These are phyloP conservation scores for Kentomonas sorsogonicus DNA, from an alignment of 208 protist species.

Conservation along the genomic window DNA sequence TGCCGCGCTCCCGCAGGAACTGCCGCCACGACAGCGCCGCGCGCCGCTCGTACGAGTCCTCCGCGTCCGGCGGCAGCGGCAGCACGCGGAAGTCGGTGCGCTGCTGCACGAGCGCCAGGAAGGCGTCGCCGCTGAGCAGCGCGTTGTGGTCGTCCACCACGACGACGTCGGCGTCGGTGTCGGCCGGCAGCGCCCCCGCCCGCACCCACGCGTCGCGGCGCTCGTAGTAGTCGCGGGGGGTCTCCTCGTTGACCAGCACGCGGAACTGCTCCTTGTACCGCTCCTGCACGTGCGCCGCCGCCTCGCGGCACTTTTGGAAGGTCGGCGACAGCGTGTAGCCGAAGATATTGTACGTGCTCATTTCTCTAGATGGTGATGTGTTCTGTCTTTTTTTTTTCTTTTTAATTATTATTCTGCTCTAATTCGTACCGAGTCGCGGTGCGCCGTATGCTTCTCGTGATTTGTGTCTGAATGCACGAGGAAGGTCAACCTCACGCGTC, in stretches of 20 bases:
- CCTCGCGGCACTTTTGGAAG: constrained; percentile 78
- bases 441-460: too few relatives aligned
- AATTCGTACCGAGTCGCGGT: too few relatives aligned
- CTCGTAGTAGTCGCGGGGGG: constrained; percentile 57
- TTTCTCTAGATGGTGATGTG: neutral
- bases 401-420: constrained; percentile 10
- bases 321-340: constrained; percentile 42
- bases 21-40: constrained; percentile 41
- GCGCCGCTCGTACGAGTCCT: constrained; percentile 55
- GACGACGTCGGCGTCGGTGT: constrained; percentile 19
- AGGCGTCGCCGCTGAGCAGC: constrained; percentile 32
- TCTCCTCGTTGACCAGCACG: constrained; percentile 45
- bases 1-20: constrained; percentile 54
- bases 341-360: constrained; percentile 37
- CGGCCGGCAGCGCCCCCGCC: neutral
- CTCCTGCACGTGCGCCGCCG: constrained; percentile 54
- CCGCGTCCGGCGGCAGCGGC: constrained; percentile 10
- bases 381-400: neutral
- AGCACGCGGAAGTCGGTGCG: constrained; percentile 48
- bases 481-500: too few relatives aligned
- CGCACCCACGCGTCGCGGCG: constrained; percentile 26
- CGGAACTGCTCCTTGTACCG: constrained; percentile 41
- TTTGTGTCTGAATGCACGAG: too few relatives aligned
- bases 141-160: constrained; percentile 10
- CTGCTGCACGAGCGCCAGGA: constrained; percentile 31